Percentiles rank a stretch among this genome's conserved stretches.
These are phyloP conservation scores for Ulmus americana DNA, from an alignment of 331 rosid species.

Conservation along the genomic window DNA sequence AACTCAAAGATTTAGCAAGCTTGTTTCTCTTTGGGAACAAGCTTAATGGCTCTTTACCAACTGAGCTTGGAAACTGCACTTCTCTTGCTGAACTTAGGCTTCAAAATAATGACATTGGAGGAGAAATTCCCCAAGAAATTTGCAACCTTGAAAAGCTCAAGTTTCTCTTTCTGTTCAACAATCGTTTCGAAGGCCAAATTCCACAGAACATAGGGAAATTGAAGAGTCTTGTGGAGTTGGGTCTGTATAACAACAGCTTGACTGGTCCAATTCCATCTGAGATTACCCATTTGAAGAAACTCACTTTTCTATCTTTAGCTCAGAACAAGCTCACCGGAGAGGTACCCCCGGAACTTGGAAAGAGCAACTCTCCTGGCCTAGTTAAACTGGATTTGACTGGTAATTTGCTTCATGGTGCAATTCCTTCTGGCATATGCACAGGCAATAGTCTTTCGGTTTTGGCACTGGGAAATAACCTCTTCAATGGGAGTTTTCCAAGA, in stretches of 20 bases:
- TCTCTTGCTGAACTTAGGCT: constrained; percentile 22
- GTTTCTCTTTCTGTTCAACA: constrained; percentile 13
- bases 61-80: constrained; percentile 16
- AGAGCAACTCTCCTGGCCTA: constrained; percentile 12
- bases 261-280: constrained; percentile 13
- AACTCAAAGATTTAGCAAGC: constrained; percentile 6
- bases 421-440: constrained; percentile 17
- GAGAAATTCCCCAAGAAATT: constrained; percentile 16
- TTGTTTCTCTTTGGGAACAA: constrained; percentile 19
- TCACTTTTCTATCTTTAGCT: constrained; percentile 13
- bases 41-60: constrained; percentile 18
- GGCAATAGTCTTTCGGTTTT: constrained; percentile 19
- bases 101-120: constrained; percentile 20
- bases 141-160: constrained; percentile 16
- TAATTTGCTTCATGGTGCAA: constrained; percentile 14
- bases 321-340: constrained; percentile 12
- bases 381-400: constrained; percentile 22
- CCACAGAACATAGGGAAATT: constrained; percentile 11
- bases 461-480: constrained; percentile 14
- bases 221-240: constrained; percentile 17
- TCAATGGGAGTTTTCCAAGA: constrained; percentile 20
- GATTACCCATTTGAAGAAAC: constrained; percentile 6
- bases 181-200: constrained; percentile 8
- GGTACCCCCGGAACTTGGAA: constrained; percentile 12
- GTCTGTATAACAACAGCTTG: constrained; percentile 19